These are phyloP conservation scores for Corymbia citriodora DNA, from an alignment of 441 rosid species.

Conservation along the genomic window DNA sequence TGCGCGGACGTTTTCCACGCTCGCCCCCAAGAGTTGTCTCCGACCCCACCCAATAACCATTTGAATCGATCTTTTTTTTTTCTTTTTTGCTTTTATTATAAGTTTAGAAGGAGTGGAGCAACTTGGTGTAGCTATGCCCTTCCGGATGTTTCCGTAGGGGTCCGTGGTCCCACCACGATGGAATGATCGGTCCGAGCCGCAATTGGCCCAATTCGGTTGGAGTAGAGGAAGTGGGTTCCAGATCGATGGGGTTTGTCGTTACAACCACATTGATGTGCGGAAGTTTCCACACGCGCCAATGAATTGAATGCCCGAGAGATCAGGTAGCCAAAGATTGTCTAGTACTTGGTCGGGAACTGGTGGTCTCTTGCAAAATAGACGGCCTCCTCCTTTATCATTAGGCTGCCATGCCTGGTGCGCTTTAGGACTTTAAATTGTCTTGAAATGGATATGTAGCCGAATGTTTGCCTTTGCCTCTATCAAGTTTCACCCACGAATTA, in stretches of 20 bases:
- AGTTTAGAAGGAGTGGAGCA: background rate
- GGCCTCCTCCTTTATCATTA: background rate
- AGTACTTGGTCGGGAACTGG: accelerated
- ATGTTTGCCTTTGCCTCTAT: background rate
- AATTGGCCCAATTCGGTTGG: accelerated
- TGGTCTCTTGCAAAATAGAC: accelerated
- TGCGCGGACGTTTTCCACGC: background rate
- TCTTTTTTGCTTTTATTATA: background rate
- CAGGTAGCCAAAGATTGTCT: background rate
- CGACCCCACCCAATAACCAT: background rate
- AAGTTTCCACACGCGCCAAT: background rate
- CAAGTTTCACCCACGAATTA: accelerated
- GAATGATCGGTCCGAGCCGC: accelerated
- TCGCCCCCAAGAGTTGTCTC: background rate
- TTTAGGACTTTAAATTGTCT: too few relatives aligned
- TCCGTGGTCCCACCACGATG: background rate
- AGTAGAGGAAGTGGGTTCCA: background rate
- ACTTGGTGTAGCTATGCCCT: background rate
- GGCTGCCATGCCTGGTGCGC: accelerated
- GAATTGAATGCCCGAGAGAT: background rate
- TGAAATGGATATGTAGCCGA: too few relatives aligned
- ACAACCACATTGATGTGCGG: accelerated
- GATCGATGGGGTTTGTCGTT: accelerated
- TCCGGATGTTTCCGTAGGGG: background rate
- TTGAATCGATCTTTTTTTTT: background rate